Percentiles rank a stretch among this genome's conserved stretches.
Conservation (phyloP, 2,329 filamentous ascomycete genomes). For the Fusarium algeriense region DNA sequence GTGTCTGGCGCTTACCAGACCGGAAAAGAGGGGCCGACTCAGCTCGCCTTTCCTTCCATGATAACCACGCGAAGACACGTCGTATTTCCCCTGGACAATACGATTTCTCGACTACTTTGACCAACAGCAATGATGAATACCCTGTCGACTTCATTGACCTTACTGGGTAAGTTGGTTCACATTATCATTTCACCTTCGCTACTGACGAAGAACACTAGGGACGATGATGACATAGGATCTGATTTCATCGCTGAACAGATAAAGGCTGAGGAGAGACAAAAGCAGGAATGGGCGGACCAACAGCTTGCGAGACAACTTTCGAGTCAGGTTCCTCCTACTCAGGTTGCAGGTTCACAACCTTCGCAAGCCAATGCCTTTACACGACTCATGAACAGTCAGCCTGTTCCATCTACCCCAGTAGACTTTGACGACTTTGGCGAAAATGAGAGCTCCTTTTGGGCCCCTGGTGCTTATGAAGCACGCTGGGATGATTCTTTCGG, state of each 20-base stretch:
- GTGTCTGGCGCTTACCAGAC: constrained; percentile 41
- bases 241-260: constrained; percentile 52
- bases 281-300: constrained; percentile 47
- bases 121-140: constrained; percentile 34
- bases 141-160: constrained; percentile 55
- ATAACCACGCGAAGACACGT: constrained; percentile 50
- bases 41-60: constrained; percentile 24
- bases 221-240: constrained; percentile 50
- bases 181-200: neutral
- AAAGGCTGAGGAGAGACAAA: constrained; percentile 51
- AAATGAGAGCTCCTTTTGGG: neutral
- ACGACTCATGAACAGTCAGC: constrained; percentile 49
- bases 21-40: constrained; percentile 49
- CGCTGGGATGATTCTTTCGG: constrained; percentile 33
- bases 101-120: constrained; percentile 9
- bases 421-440: neutral
- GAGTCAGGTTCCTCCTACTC: constrained; percentile 35
- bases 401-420: constrained; percentile 19
- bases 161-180: constrained; percentile 52
- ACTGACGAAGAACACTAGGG: constrained; percentile 42
- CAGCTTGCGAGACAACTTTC: constrained; percentile 48
- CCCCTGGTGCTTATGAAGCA: constrained; percentile 42
- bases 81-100: constrained; percentile 46
- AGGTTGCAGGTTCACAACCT: constrained; percentile 4
- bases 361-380: constrained; percentile 43